These are phyloP conservation scores for Entophlyctis helioformis DNA, from an alignment of 192 early-diverging fungal genomes.

Conservation along the genomic window DNA sequence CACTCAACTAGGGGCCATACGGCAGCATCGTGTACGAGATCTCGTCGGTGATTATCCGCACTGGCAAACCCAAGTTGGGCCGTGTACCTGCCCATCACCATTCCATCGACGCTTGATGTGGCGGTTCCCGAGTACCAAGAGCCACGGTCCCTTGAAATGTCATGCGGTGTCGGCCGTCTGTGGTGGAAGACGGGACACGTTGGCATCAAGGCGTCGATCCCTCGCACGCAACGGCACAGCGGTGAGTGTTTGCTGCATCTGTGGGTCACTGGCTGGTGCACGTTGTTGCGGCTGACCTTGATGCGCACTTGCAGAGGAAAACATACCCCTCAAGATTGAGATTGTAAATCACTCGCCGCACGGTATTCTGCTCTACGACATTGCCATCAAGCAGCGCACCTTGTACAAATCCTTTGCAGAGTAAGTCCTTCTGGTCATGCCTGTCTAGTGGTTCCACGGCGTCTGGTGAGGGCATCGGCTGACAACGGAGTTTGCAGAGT, in stretches of 20 bases:
- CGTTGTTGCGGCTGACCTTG: too few species aligned
- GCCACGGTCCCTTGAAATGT: neutral
- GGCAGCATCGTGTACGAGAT: conserved; percentile 15
- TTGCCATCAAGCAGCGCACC: conserved; percentile 17
- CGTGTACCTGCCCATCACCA: conserved; percentile 1
- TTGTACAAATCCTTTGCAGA: conserved; percentile 10
- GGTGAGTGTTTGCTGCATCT: too few species aligned
- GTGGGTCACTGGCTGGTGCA: too few species aligned
- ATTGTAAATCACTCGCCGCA: conserved; percentile 17
- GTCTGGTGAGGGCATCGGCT: too few species aligned
- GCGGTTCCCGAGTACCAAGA: conserved; percentile 7
- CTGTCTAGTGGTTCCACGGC: too few species aligned
- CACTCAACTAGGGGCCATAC: conserved; percentile 8
- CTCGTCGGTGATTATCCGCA: too few species aligned
- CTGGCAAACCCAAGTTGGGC: too few species aligned
- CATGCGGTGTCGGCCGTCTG: conserved; percentile 5
- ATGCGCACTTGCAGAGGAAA: conserved; percentile 15
- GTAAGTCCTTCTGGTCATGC: too few species aligned
- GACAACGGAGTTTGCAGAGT: too few species aligned
- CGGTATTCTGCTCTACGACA: conserved; percentile 8
- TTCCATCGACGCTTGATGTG: conserved; percentile 16
- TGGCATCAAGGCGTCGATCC: too few species aligned
- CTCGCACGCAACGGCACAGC: too few species aligned
- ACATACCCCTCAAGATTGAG: conserved; percentile 11
- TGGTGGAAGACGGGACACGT: conserved; percentile 10